Conservation (phyloP, 2,329 filamentous ascomycete genomes). For the Geosmithia putterillii region DNA sequence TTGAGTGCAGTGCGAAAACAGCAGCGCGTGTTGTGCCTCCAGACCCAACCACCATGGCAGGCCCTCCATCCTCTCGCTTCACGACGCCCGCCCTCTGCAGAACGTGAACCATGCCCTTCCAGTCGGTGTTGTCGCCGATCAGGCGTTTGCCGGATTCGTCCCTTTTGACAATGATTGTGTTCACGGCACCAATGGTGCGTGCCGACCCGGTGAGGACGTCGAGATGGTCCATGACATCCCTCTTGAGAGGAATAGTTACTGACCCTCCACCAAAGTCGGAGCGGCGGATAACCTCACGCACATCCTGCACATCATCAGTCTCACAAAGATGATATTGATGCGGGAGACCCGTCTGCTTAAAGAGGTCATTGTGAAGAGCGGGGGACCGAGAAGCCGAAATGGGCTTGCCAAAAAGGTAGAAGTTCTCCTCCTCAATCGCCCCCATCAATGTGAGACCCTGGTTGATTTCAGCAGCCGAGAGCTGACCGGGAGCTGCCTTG, state of each 20-base stretch:
- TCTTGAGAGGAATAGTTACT: conserved; percentile 89
- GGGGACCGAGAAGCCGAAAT: conserved; percentile 76
- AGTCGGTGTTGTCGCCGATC: conserved; percentile 89
- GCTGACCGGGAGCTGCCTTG: conserved; percentile 86
- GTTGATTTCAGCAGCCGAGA: conserved; percentile 82
- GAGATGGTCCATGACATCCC: conserved; percentile 71
- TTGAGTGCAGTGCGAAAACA: conserved; percentile 73
- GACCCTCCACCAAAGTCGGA: conserved; percentile 83
- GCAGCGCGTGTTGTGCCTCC: conserved; percentile 88
- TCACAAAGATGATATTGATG: conserved; percentile 71
- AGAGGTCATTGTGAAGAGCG: conserved; percentile 79
- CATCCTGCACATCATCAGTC: conserved; percentile 50
- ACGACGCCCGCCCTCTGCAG: conserved; percentile 57
- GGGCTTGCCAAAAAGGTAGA: conserved; percentile 81
- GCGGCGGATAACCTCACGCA: conserved; percentile 53
- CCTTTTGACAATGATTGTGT: conserved; percentile 66
- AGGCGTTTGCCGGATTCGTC: conserved; percentile 36
- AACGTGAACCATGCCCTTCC: conserved; percentile 78
- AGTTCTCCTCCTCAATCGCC: conserved; percentile 61
- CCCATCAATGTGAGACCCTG: conserved; percentile 67
- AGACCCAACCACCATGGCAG: conserved; percentile 76
- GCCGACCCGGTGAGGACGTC: conserved; percentile 74
- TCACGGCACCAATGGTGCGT: conserved; percentile 77
- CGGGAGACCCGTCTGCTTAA: conserved; percentile 64
- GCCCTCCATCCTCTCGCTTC: conserved; percentile 16